Evolutionary conservation across 2,329 filamentous ascomycete species (phyloP), one percentile per base, ranked within the genome.

Genomic region (Bimuria novae-zelandiae): DNA sequence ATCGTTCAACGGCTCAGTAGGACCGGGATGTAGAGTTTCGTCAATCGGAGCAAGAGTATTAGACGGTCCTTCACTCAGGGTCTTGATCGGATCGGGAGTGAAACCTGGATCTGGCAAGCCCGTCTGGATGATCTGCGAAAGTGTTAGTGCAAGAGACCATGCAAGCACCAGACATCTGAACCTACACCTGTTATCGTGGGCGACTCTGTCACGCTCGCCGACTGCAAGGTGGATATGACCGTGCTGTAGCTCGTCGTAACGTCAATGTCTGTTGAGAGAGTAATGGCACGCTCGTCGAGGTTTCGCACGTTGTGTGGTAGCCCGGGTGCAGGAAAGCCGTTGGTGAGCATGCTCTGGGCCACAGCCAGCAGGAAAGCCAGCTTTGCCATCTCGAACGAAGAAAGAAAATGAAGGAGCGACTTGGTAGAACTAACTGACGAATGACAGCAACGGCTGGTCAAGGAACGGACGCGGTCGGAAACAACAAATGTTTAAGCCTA

Each of bases 201-300:
- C 10, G 60, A 54, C 3, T 61, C 50, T 6, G 69, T 69, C n/a
- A 53, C 35, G 17, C 60, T 61, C 22, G 57, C 62, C 10, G 64
- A 64, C 46, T 73, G 70, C 16, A 73, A 40, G 3, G 66, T 59
- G 19, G 62, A 52, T 56, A 3, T 57, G 47, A 58, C 57, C 30
- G 59, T 66, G 21, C 58, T 69, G 45, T 71, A 73, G 48, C 64
- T 71, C 16, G 66, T 73, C 1, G 69, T 72, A 7, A 64, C 60
- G 2, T 56, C 51, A 7, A 67, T 21, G 14, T 56, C 51, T 7
- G 61, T 56, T 1, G 65, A 62, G 4, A 68, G 27, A 0, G 62
- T 62, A 19, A 72, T 61, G 1, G 52, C 61, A 27, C 68, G 66
- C n/a, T 62, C 57, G 10, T 59, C 56, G 11, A 68, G 16, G 7